phyloP scores from a whole-genome alignment of 441 rosid species.

The Manihot esculenta region DNA sequence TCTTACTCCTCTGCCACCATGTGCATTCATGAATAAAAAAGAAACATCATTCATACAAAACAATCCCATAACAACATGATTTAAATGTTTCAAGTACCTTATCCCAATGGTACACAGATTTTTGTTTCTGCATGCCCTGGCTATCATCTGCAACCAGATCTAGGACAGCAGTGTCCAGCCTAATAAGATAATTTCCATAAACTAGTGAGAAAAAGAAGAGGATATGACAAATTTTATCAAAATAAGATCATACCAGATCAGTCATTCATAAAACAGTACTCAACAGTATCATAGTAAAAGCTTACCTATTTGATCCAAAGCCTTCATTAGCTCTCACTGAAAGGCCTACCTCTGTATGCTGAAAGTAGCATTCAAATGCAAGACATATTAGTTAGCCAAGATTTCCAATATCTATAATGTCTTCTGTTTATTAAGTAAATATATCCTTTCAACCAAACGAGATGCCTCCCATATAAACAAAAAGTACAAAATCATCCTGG shows the following conservation, averaged over 20 bases:
- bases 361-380: constrained; percentile 27
- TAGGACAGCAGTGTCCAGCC: constrained; percentile 85
- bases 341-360: constrained; percentile 90
- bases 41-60: not conserved
- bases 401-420: not conserved
- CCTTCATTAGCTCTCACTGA: constrained; percentile 73
- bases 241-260: not conserved
- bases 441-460: not conserved
- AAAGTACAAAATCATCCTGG: not conserved
- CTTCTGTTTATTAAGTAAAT: not conserved
- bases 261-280: constrained; percentile 11
- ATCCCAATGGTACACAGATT: constrained; percentile 84
- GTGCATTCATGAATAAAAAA: constrained; percentile 12
- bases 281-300: constrained; percentile 4
- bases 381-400: constrained; percentile 25
- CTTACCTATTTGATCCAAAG: constrained; percentile 81
- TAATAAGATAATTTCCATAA: constrained; percentile 26
- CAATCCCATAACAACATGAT: constrained; percentile 11
- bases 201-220: constrained; percentile 5
- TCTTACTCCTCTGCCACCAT: constrained; percentile 81
- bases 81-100: constrained; percentile 51
- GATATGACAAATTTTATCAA: not conserved
- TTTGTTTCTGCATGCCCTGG: constrained; percentile 75
- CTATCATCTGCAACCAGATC: constrained; percentile 96
- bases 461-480: not conserved